Evolutionary conservation across 2,329 filamentous ascomycete genomes (phyloP).

Genomic region (Claviceps purpurea): DNA sequence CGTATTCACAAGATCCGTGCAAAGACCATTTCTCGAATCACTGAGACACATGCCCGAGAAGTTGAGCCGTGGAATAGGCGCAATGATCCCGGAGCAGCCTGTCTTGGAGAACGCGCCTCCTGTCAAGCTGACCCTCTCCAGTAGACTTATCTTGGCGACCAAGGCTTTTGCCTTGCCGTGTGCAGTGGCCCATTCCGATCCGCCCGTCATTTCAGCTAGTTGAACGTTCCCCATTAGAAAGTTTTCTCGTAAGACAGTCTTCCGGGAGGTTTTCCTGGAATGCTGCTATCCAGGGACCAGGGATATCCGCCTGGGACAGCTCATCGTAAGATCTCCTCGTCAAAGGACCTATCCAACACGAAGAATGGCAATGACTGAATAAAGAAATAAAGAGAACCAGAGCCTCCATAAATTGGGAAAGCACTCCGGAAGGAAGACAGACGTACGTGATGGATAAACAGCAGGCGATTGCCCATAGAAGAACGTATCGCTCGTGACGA

Average conservation of each 20-base stretch:
- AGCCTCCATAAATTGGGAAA: too few species aligned
- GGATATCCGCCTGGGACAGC: too few species aligned
- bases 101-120: slow-evolving; percentile 48
- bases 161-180: slow-evolving; percentile 54
- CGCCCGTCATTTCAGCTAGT: slow-evolving; percentile 39
- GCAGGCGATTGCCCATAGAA: slow-evolving; percentile 38
- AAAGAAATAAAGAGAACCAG: too few species aligned
- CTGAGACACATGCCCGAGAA: slow-evolving; percentile 32
- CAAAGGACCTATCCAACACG: too few species aligned
- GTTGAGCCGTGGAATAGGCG: slow-evolving; percentile 21
- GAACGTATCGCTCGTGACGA: slow-evolving; percentile 25
- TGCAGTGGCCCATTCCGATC: slow-evolving; percentile 48
- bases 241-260: too few species aligned
- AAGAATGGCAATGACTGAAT: too few species aligned
- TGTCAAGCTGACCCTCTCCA: slow-evolving; percentile 69
- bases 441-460: slow-evolving; percentile 38
- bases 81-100: slow-evolving; percentile 34
- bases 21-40: slow-evolving; percentile 31
- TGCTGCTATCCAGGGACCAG: too few species aligned
- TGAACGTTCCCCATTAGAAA: too few species aligned
- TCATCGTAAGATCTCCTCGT: not conserved
- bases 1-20: slow-evolving; percentile 28
- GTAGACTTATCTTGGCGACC: slow-evolving; percentile 57
- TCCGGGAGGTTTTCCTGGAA: too few species aligned
- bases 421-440: slow-evolving; percentile 7